Base-by-base conservation (phyloP, 75 land plant species). In the Larix kaempferi region DNA sequence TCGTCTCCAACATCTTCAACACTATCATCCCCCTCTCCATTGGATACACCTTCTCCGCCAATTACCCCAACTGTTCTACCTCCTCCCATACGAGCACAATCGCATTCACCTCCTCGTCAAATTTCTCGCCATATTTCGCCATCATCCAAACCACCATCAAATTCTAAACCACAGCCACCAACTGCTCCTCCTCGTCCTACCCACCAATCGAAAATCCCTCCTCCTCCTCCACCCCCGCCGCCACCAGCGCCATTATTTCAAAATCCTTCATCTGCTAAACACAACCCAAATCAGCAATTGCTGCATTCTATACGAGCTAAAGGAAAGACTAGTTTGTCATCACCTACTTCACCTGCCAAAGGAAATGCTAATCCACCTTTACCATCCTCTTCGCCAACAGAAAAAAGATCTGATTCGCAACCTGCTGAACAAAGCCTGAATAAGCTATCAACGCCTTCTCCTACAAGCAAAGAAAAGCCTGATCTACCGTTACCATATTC, bases 141-240 rank as follows among this genome's bases (percentile, higher is more conserved):
- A 65, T 65, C 69, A 5, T 19, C 69, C 8, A 65, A 6, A 3
- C 69, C 69, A 65, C 19, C 69, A 17, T n/a, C 69, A 21, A 65
- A 35, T 65, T 65, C 41, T 33, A 37, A 35, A 65, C 17, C 41
- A 17, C 69, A 16, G 17, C 39, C 41, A 29, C 69, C 69, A 6
- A 6, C 27, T 64, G 37, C 67, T 64, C 67, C 62, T 60, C 62
- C 67, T 64, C 61, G 10, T 59, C 69, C 69, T 65, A 65, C 21
- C 10, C 41, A n/a, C 49, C 54, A 69, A 69, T 69, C 35, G 49
- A 37, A 69, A 44, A 69, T 22, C 41, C 54, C 52, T 19, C 73
- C 44, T 69, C 72, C 72, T 19, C 72, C 71, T 5, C 71, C 71
- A 16, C 71, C 73, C 14, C 73, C 73, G 2, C 73, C 73, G n/a